phyloP scores from a whole-genome alignment of 805 yeast species.

The Cyberlindnera meyerae region DNA sequence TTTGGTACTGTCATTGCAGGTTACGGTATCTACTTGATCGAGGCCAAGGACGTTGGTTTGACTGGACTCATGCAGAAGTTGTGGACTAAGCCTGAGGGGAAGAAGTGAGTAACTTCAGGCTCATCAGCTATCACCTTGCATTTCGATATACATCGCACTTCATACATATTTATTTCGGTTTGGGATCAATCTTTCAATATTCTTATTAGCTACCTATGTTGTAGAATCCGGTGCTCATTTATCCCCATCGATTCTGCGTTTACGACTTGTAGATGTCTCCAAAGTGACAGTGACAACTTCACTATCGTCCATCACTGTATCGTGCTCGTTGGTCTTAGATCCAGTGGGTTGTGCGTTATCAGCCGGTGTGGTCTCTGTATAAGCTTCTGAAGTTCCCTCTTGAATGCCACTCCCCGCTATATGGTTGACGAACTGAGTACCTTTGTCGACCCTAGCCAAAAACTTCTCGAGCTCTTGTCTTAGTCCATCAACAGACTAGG shows the following conservation, averaged over 20 bases:
- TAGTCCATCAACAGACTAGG: slow-evolving; percentile 9
- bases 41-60: slow-evolving; percentile 62
- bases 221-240: not conserved
- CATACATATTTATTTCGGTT: slow-evolving; percentile 6
- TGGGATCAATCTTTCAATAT: too few species aligned
- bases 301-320: not conserved
- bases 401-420: slow-evolving; percentile 1
- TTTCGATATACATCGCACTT: too few species aligned
- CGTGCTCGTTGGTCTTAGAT: too few species aligned
- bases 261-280: slow-evolving; percentile 3
- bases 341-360: too few species aligned
- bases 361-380: too few species aligned
- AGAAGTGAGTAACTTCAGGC: slow-evolving; percentile 6
- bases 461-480: slow-evolving; percentile 14
- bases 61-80: slow-evolving; percentile 44
- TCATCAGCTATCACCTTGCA: not conserved
- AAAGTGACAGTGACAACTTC: not conserved
- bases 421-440: slow-evolving; percentile 2
- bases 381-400: not conserved
- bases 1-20: slow-evolving; percentile 61
- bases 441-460: slow-evolving; percentile 11
- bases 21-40: slow-evolving; percentile 69
- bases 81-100: slow-evolving; percentile 43
- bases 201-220: too few species aligned
- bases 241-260: slow-evolving; percentile 7